Percentiles rank a stretch among this genome's conserved stretches.
phyloP scores from a whole-genome alignment of 371 early-diverging fungal species.

The Mucor irregularis region DNA sequence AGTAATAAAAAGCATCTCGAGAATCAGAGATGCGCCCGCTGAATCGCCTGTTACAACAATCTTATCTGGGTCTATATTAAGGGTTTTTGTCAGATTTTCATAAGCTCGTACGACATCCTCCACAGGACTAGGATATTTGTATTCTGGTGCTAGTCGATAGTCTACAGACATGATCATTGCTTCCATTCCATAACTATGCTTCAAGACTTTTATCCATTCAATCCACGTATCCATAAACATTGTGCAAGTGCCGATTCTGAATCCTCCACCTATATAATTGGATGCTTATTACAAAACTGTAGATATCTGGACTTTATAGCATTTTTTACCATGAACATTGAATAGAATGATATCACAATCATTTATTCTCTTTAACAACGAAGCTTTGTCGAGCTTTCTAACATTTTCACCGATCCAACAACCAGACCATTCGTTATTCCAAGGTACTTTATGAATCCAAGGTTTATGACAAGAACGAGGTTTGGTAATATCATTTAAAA shows the following conservation, averaged over 20 bases:
- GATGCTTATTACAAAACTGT: not conserved
- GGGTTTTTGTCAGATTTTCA: conserved; percentile 27
- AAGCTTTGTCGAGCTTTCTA: conserved; percentile 16
- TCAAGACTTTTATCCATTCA: conserved; percentile 37
- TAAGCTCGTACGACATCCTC: conserved; percentile 47
- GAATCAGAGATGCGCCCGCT: conserved; percentile 31
- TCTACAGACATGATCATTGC: conserved; percentile 47
- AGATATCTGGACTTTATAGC: not conserved
- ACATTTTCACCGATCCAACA: conserved; percentile 50
- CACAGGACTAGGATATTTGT: conserved; percentile 42
- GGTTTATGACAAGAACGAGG: conserved; percentile 39
- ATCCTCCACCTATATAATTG: conserved; percentile 33
- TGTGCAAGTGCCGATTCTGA: conserved; percentile 36
- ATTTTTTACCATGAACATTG: conserved; percentile 37
- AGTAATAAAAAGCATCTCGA: conserved; percentile 44
- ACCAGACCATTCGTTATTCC: conserved; percentile 41
- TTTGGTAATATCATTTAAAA: conserved; percentile 40
- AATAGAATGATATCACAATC: conserved; percentile 42
- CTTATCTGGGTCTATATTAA: conserved; percentile 28
- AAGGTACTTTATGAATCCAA: conserved; percentile 43
- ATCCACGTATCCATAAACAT: conserved; percentile 48
- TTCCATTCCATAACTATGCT: conserved; percentile 35
- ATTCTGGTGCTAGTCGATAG: conserved; percentile 45
- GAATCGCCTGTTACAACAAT: conserved; percentile 43
- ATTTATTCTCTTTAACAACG: conserved; percentile 25